phyloP scores from a whole-genome alignment of 2,329 filamentous ascomycete genomes.

The Blastomyces emzantsi region DNA sequence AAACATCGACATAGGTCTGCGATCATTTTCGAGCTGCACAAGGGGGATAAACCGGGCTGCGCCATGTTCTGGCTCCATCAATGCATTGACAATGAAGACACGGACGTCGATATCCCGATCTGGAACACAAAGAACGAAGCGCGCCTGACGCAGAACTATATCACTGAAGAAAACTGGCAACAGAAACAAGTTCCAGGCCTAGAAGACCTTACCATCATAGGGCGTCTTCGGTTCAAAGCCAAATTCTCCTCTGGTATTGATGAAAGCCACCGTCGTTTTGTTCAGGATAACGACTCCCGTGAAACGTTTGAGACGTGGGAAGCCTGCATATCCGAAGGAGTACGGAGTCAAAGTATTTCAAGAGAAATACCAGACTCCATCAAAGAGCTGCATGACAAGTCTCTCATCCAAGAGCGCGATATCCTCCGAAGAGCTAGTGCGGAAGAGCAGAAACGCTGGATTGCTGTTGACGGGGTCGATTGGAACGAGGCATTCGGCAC shows the following conservation, averaged over 20 bases:
- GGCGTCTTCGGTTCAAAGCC: slow-evolving; percentile 68
- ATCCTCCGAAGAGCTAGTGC: slow-evolving; percentile 59
- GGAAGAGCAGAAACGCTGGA: slow-evolving; percentile 65
- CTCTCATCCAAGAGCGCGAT: slow-evolving; percentile 68
- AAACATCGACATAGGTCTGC: slow-evolving; percentile 85
- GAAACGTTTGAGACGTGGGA: slow-evolving; percentile 96
- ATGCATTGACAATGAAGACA: slow-evolving; percentile 68
- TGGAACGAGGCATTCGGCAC: slow-evolving; percentile 81
- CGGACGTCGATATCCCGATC: slow-evolving; percentile 75
- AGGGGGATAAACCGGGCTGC: slow-evolving; percentile 63
- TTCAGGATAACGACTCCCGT: slow-evolving; percentile 76
- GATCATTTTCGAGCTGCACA: slow-evolving; percentile 76
- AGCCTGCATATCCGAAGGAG: slow-evolving; percentile 79
- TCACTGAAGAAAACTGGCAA: slow-evolving; percentile 67
- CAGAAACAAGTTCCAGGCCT: slow-evolving; percentile 58
- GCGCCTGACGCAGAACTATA: slow-evolving; percentile 82
- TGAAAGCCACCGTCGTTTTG: slow-evolving; percentile 71
- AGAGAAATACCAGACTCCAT: slow-evolving; percentile 64
- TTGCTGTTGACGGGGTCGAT: slow-evolving; percentile 69
- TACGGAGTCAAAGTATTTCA: slow-evolving; percentile 60
- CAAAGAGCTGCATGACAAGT: slow-evolving; percentile 70
- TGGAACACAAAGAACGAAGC: slow-evolving; percentile 70
- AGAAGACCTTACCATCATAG: slow-evolving; percentile 66
- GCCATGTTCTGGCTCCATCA: slow-evolving; percentile 80
- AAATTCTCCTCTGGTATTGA: slow-evolving; percentile 88